Percentiles rank a stretch among this genome's conserved stretches.
These are phyloP conservation scores for Ganoderma lucidum DNA, from an alignment of 1,284 basidiomycete species.

Conservation along the genomic window DNA sequence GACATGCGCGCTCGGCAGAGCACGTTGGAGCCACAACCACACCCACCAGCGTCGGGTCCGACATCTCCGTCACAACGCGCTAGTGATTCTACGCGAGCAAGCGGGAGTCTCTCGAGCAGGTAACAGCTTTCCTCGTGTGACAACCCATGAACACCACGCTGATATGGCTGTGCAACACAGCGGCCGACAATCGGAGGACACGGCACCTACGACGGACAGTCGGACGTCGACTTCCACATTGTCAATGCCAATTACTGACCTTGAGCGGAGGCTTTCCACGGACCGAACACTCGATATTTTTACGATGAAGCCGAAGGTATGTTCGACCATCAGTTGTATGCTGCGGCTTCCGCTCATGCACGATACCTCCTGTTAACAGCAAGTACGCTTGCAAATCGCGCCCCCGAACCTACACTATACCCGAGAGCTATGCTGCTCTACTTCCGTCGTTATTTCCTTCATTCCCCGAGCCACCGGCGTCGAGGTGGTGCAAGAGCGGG, in stretches of 20 bases:
- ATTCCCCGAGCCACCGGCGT: constrained; percentile 79
- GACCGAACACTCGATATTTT: constrained; percentile 92
- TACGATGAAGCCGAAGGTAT: constrained; percentile 92
- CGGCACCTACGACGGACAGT: constrained; percentile 60
- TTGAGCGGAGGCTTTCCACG: constrained; percentile 86
- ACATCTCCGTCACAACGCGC: constrained; percentile 34
- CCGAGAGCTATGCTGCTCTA: constrained; percentile 81
- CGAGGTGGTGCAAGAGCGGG: constrained; percentile 78
- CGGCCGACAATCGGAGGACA: constrained; percentile 67
- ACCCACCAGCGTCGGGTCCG: constrained; percentile 11
- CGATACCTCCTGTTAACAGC: constrained; percentile 51
- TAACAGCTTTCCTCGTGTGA: constrained; percentile 43
- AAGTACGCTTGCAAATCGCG: constrained; percentile 91
- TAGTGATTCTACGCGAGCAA: constrained; percentile 39
- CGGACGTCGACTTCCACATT: constrained; percentile 57
- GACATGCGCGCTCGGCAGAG: constrained; percentile 53
- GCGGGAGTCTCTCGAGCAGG: constrained; percentile 60
- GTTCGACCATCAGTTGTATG: constrained; percentile 30
- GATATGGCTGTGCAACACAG: constrained; percentile 42
- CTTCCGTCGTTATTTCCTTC: constrained; percentile 81
- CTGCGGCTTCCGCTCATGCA: neutral
- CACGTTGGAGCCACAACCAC: constrained; percentile 33
- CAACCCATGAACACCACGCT: neutral
- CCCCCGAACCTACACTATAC: constrained; percentile 83
- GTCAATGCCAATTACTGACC: constrained; percentile 70